These are phyloP conservation scores for Populus trichocarpa DNA, from an alignment of 441 rosid genomes.

Conservation along the genomic window DNA sequence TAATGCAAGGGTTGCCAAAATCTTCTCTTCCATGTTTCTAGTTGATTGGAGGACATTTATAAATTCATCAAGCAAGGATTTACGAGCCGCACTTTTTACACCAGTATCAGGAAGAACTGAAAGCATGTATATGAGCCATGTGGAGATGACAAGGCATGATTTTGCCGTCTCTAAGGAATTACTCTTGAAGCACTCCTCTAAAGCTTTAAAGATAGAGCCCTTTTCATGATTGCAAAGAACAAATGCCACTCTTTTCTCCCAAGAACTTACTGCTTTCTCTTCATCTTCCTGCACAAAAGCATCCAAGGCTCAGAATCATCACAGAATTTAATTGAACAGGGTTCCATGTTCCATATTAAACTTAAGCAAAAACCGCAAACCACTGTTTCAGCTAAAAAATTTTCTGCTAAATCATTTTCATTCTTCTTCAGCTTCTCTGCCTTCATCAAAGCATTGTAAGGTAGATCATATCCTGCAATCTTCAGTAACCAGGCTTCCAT, in stretches of 20 bases:
- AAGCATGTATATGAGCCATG: constrained; percentile 63
- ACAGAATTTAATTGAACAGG: neutral
- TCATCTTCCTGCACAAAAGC: constrained; percentile 42
- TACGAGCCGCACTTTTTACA: constrained; percentile 36
- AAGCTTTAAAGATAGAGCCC: constrained; percentile 58
- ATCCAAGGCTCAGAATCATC: constrained; percentile 11
- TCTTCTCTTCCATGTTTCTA: constrained; percentile 59
- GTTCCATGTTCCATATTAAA: neutral
- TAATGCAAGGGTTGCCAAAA: constrained; percentile 55
- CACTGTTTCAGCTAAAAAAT: constrained; percentile 5
- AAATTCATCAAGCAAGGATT: constrained; percentile 52
- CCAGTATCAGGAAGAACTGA: constrained; percentile 59
- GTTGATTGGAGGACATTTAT: constrained; percentile 63
- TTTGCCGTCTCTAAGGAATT: constrained; percentile 55
- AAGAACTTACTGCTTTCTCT: constrained; percentile 46
- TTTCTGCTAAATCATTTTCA: constrained; percentile 36
- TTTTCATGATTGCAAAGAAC: constrained; percentile 63
- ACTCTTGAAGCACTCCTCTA: constrained; percentile 61
- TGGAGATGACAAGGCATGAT: constrained; percentile 50
- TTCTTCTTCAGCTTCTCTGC: constrained; percentile 27
- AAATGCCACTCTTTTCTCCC: constrained; percentile 62
- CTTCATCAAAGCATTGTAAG: constrained; percentile 47
- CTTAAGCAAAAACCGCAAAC: constrained; percentile 24
- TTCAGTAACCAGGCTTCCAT: constrained; percentile 62
- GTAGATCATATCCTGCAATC: constrained; percentile 51